Evolutionary conservation across 768 basidiomycete species (phyloP).

Genomic region (Atractiella rhizophila): DNA sequence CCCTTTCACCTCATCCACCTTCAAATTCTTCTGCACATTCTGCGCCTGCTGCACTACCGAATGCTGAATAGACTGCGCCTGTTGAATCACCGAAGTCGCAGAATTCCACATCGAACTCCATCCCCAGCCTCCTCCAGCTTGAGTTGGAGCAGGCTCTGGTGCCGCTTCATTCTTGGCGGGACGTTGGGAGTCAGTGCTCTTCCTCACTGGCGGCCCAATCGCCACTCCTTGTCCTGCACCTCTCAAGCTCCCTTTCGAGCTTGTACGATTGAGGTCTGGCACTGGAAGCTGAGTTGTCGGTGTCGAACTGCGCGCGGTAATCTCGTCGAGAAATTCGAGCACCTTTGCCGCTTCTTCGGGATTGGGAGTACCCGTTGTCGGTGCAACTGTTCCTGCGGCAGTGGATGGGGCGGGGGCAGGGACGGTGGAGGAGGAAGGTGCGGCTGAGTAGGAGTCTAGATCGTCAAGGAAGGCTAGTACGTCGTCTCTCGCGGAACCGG

Average conservation of each 20-base stretch:
- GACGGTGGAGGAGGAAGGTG: slow-evolving; percentile 3
- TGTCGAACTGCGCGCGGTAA: slow-evolving; percentile 3
- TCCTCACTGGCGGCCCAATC: not conserved
- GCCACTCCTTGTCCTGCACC: not conserved
- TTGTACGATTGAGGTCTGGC: not conserved
- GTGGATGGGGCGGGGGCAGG: not conserved
- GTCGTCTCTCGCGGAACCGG: slow-evolving; percentile 26
- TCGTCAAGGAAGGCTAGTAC: slow-evolving; percentile 82
- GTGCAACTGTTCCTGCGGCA: not conserved
- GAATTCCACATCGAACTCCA: slow-evolving; percentile 42
- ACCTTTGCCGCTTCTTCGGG: slow-evolving; percentile 16
- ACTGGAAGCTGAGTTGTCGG: slow-evolving; percentile 3
- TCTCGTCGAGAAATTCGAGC: slow-evolving; percentile 18
- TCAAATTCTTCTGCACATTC: slow-evolving; percentile 18
- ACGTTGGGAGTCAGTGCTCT: slow-evolving; percentile 6
- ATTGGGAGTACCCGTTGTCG: not conserved
- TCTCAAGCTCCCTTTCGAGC: not conserved
- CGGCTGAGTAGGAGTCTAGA: slow-evolving; percentile 43
- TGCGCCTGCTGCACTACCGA: slow-evolving; percentile 85
- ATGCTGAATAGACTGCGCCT: too few relatives aligned
- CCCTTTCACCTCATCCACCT: slow-evolving; percentile 12
- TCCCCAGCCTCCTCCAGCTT: slow-evolving; percentile 20
- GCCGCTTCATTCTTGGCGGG: slow-evolving; percentile 3
- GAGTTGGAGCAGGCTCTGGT: slow-evolving; percentile 16
- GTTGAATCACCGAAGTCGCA: slow-evolving; percentile 61